Evolutionary conservation across 495 filamentous ascomycete species (phyloP).

Genomic region (Aspergillus cavernicola): DNA sequence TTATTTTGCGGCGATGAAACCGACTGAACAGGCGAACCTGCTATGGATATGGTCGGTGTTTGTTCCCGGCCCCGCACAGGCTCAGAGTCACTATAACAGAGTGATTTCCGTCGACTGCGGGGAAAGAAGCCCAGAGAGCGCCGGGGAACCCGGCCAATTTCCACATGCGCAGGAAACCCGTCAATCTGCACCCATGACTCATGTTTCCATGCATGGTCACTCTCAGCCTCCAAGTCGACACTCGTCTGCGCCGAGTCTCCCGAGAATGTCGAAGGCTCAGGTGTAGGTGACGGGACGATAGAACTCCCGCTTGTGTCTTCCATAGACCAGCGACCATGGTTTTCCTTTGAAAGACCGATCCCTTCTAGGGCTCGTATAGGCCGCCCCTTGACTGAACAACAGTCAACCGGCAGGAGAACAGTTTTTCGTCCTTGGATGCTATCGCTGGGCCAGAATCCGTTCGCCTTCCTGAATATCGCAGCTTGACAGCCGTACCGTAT

Average conservation of each 20-base stretch:
- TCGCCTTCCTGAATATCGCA: slow-evolving; percentile 76
- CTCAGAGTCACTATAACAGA: slow-evolving; percentile 46
- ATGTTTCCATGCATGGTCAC: slow-evolving; percentile 69
- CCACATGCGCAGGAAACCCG: slow-evolving; percentile 62
- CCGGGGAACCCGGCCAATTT: slow-evolving; percentile 82
- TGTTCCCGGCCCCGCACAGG: slow-evolving; percentile 31
- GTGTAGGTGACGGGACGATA: slow-evolving; percentile 32
- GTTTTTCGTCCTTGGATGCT: slow-evolving; percentile 77
- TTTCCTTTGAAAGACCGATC: slow-evolving; percentile 33
- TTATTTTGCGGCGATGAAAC: slow-evolving; percentile 22
- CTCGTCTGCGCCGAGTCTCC: slow-evolving; percentile 19
- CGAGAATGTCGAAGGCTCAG: slow-evolving; percentile 15
- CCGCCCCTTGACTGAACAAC: slow-evolving; percentile 78
- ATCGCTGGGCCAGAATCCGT: slow-evolving; percentile 92
- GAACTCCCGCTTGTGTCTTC: slow-evolving; percentile 42
- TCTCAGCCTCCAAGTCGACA: slow-evolving; percentile 31
- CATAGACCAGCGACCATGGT: slow-evolving; percentile 19
- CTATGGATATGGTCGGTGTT: slow-evolving; percentile 29
- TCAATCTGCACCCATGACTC: slow-evolving; percentile 83
- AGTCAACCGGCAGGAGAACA: slow-evolving; percentile 83
- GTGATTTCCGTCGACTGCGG: slow-evolving; percentile 78
- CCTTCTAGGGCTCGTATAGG: slow-evolving; percentile 26
- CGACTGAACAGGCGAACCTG: slow-evolving; percentile 25
- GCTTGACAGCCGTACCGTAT: slow-evolving; percentile 84
- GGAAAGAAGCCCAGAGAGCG: slow-evolving; percentile 88